These are phyloP conservation scores for Scedosporium aurantiacum DNA, from an alignment of 2,329 filamentous ascomycete genomes.

Conservation along the genomic window DNA sequence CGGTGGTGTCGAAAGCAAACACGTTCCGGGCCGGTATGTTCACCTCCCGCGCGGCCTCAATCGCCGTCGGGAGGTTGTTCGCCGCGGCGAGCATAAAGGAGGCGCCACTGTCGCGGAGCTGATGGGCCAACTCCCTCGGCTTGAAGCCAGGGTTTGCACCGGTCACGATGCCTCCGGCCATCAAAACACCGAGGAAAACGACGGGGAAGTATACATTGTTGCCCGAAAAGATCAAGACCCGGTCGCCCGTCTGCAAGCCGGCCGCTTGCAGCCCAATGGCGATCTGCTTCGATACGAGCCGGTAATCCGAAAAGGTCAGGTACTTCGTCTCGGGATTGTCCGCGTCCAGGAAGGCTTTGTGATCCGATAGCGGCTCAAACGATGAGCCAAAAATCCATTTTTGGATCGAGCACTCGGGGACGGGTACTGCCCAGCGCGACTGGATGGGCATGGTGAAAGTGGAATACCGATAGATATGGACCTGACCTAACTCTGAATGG, in stretches of 20 bases:
- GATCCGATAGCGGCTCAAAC: constrained; percentile 29
- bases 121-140: constrained; percentile 61
- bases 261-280: constrained; percentile 54
- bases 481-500: background rate
- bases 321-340: constrained; percentile 54
- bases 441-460: constrained; percentile 29
- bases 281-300: constrained; percentile 60
- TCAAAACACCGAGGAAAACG: constrained; percentile 60
- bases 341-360: constrained; percentile 49
- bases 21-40: constrained; percentile 44
- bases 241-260: constrained; percentile 56
- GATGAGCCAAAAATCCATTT: constrained; percentile 45
- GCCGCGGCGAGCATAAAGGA: constrained; percentile 56
- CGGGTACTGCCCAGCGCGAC: constrained; percentile 32
- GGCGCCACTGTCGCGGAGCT: constrained; percentile 61
- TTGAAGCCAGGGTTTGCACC: constrained; percentile 62
- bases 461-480: too few relatives aligned
- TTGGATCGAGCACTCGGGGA: constrained; percentile 39
- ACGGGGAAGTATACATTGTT: constrained; percentile 65
- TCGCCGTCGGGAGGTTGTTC: constrained; percentile 46
- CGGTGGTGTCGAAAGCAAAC: constrained; percentile 54
- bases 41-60: constrained; percentile 52
- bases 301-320: constrained; percentile 53
- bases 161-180: constrained; percentile 69
- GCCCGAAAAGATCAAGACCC: constrained; percentile 61